Conservation (phyloP, 2,329 filamentous ascomycete species). For the Hortaea sp. region DNA sequence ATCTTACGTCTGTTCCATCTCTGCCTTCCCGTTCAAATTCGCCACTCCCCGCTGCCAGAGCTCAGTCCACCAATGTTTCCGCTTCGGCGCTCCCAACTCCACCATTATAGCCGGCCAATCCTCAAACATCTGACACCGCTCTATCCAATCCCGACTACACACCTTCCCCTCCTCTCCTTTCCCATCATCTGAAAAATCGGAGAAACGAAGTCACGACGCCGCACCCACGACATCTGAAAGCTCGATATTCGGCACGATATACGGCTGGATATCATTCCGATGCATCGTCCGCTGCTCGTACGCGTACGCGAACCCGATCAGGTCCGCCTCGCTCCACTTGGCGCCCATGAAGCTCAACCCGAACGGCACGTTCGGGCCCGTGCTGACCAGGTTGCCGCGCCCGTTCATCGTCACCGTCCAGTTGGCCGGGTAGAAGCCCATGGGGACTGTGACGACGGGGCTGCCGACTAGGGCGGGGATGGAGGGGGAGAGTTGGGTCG, state of each 20-base stretch:
- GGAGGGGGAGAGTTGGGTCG: conserved; percentile 39
- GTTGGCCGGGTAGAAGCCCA: conserved; percentile 46
- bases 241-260: conserved; percentile 40
- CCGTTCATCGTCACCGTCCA: conserved; percentile 37
- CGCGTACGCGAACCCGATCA: conserved; percentile 58
- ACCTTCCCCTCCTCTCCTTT: conserved; percentile 1
- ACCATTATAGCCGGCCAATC: conserved; percentile 4
- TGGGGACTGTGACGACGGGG: conserved; percentile 53
- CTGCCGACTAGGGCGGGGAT: conserved; percentile 48
- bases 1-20: conserved; percentile 3
- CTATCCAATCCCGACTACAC: conserved; percentile 8
- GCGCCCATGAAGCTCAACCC: conserved; percentile 54
- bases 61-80: conserved; percentile 4
- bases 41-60: conserved; percentile 1
- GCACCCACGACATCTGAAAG: conserved; percentile 31
- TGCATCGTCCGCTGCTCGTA: conserved; percentile 53
- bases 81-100: conserved; percentile 3
- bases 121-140: conserved; percentile 6
- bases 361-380: conserved; percentile 48
- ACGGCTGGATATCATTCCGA: conserved; percentile 38
- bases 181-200: too few species aligned
- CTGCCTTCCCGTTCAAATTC: background rate
- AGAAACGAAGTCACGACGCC: conserved; percentile 4
- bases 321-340: conserved; percentile 49
- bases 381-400: conserved; percentile 42